Conservation (phyloP, 2,329 filamentous ascomycete species). For the Fusarium torreyae region DNA sequence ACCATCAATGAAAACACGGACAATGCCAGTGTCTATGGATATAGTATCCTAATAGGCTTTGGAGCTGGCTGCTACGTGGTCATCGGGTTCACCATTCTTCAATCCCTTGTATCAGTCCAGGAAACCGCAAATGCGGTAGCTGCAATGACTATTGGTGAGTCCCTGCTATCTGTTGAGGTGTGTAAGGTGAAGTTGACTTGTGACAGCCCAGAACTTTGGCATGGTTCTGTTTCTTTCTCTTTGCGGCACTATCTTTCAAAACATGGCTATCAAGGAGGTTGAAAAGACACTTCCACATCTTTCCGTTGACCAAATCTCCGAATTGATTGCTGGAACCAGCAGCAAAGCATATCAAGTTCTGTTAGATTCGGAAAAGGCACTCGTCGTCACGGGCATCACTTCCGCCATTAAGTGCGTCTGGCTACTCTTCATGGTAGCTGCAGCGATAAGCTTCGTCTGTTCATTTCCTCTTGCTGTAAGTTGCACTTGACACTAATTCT, state of each 20-base stretch:
- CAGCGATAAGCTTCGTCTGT: background rate
- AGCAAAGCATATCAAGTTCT: background rate
- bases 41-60: background rate
- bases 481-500: too few relatives aligned
- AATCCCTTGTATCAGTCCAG: background rate
- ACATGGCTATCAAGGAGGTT: background rate
- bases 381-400: background rate
- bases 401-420: constrained; percentile 4
- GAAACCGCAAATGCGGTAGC: constrained; percentile 3
- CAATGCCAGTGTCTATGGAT: background rate
- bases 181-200: fast-evolving
- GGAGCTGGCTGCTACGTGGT: constrained; percentile 7
- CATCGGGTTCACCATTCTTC: background rate
- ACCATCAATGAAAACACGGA: background rate
- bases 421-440: constrained; percentile 1
- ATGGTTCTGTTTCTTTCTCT: constrained; percentile 7
- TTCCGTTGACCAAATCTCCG: background rate
- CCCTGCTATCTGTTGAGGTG: too few relatives aligned
- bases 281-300: background rate
- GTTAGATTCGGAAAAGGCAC: background rate
- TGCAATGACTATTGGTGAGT: constrained; percentile 4
- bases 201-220: background rate
- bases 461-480: too few relatives aligned
- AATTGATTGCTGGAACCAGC: constrained; percentile 5
- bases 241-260: constrained; percentile 9